phyloP scores from a whole-genome alignment of 331 rosid genomes.

The Malus hybrid region DNA sequence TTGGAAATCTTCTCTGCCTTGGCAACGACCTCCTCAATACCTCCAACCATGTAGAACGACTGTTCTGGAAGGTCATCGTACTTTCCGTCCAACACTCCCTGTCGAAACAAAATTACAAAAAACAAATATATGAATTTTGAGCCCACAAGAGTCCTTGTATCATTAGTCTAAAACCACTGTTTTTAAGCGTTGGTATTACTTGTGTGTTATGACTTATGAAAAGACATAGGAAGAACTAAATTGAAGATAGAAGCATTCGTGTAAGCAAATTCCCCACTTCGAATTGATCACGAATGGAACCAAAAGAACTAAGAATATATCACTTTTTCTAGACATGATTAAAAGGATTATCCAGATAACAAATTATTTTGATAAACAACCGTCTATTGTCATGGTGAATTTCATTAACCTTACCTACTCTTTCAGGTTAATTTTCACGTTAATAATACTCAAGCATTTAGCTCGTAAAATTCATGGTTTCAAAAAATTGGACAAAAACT shows the following conservation, averaged over 20 bases:
- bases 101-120: conserved; percentile 7
- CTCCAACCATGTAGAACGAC: conserved; percentile 97
- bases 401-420: neutral
- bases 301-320: neutral
- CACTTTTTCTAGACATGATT: too few relatives aligned
- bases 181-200: neutral
- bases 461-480: neutral
- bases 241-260: too few relatives aligned
- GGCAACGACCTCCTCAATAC: conserved; percentile 91
- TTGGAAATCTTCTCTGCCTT: conserved; percentile 96
- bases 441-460: neutral
- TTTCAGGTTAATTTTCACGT: neutral
- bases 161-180: neutral
- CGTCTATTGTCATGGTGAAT: neutral
- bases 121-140: neutral
- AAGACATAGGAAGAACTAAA: too few relatives aligned
- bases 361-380: neutral
- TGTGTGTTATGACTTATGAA: too few relatives aligned
- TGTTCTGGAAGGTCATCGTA: conserved; percentile 92
- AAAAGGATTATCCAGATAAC: neutral
- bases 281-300: too few relatives aligned
- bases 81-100: conserved; percentile 98
- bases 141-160: neutral
- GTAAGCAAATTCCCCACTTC: too few relatives aligned
- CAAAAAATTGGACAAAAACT: too few relatives aligned